A percentile compares a stretch with the other conserved stretches of the same genome.
Evolutionary conservation across 2,329 filamentous ascomycete species (phyloP).

Genomic region (Aureobasidium mangrovei): DNA sequence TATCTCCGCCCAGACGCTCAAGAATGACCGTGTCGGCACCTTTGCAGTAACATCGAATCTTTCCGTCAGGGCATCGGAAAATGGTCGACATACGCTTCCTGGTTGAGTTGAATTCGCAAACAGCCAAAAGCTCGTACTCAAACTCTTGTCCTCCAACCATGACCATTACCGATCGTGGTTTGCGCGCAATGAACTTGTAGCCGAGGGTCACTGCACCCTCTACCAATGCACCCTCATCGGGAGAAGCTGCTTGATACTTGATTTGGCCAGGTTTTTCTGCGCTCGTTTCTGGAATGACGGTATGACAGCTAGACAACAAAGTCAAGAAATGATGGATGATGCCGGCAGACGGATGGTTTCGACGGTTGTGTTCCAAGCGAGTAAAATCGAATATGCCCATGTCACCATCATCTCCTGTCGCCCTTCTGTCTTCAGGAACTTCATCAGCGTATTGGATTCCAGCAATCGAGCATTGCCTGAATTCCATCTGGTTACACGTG

Average conservation of each 20-base stretch:
- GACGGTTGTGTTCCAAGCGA: constrained; percentile 60
- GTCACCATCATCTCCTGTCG: constrained; percentile 61
- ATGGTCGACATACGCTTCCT: constrained; percentile 97
- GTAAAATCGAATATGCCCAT: constrained; percentile 80
- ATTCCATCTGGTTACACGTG: constrained; percentile 99
- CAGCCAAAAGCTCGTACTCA: constrained; percentile 85
- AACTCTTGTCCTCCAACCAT: constrained; percentile 60
- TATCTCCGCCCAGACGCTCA: constrained; percentile 75
- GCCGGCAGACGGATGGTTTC: constrained; percentile 46
- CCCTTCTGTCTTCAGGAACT: constrained; percentile 80
- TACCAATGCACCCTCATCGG: constrained; percentile 93
- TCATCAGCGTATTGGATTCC: constrained; percentile 92
- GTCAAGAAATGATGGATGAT: constrained; percentile 77
- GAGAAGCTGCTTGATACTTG: constrained; percentile 96
- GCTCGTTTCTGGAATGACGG: constrained; percentile 85
- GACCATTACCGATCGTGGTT: constrained; percentile 81
- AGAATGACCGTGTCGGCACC: constrained; percentile 96
- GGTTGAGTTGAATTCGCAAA: constrained; percentile 99
- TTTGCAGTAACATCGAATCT: constrained; percentile 89
- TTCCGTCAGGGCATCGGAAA: constrained; percentile 91
- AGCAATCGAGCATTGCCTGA: constrained; percentile 86
- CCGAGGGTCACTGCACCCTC: constrained; percentile 79
- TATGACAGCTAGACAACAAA: constrained; percentile 84
- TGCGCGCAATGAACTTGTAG: constrained; percentile 84
- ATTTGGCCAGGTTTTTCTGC: constrained; percentile 71